Evolutionary conservation across 2,329 filamentous ascomycete species (phyloP).

Genomic region (Penicillium rolfsii): DNA sequence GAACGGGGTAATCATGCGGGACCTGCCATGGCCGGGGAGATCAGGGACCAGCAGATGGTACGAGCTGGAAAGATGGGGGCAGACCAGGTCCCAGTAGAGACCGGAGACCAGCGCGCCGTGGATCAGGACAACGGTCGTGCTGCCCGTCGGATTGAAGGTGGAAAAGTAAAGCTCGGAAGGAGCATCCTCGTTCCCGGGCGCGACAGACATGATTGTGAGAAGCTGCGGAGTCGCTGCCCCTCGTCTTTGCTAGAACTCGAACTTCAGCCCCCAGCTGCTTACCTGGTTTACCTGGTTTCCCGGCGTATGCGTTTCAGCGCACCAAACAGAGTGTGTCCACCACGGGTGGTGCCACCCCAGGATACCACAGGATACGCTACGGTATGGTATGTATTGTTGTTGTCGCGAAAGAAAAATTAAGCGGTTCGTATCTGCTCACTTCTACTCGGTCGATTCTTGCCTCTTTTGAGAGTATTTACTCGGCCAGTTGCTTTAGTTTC

Average conservation of each 20-base stretch:
- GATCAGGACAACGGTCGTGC: conserved; percentile 19
- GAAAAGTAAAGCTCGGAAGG: conserved; percentile 3
- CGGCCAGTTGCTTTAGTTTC: background rate
- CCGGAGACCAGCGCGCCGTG: conserved; percentile 20
- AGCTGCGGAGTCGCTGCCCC: background rate
- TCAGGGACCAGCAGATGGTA: conserved; percentile 25
- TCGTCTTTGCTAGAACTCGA: background rate
- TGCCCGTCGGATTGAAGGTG: conserved; percentile 9
- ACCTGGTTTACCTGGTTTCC: background rate
- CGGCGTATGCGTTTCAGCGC: background rate
- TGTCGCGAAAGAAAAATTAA: background rate
- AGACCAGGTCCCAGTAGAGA: conserved; percentile 17
- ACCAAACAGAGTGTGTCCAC: background rate
- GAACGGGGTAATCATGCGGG: conserved; percentile 13
- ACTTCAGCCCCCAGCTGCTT: background rate
- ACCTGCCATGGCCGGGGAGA: conserved; percentile 23
- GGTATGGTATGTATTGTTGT: background rate
- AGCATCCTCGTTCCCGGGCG: background rate
- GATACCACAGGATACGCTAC: background rate
- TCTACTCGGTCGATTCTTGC: background rate
- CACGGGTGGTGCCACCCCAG: background rate
- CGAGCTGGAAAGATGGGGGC: conserved; percentile 10
- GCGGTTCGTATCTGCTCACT: background rate
- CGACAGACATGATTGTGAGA: background rate
- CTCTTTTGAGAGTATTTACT: background rate